Base-by-base conservation (phyloP, 2,329 filamentous ascomycete genomes). In the Pyrenophora seminiperda region DNA sequence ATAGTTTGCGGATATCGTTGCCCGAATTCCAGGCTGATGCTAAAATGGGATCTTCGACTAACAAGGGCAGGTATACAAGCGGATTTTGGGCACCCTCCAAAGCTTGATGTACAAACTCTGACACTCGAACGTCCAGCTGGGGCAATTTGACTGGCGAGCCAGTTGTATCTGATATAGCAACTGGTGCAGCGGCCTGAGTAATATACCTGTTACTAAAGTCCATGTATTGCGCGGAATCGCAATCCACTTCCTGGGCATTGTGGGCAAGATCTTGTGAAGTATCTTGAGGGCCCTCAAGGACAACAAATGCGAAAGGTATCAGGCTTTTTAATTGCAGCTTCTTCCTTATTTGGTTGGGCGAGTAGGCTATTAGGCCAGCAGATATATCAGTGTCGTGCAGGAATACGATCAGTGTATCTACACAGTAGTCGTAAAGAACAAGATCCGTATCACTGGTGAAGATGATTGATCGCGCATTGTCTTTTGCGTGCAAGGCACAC, bases 371-470 rank as follows among this genome's bases (percentile, higher is more conserved):
- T 52, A 73, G 50, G 2, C 66, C 67, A 11, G 65, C 47, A 5
- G 70, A 53, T 7, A 54, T 29, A 27, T 83, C 78, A 1, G 93
- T 70, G 39, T 90, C 87, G 47, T 81, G 78, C 22, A 96, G 81
- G 48, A 93, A 86, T 0, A 85, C 76, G 0, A 96, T 84, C 1
- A 79, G 77, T 0, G 87, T 87, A 1, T 79, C 56, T 0, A 66
- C 40, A 0, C 86, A 87, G 7, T 93, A 78, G 50, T 90, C 81
- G 66, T 92, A 86, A 0, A 93, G 79, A 0, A 96, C 76, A 7
- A 97, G 79, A 66, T 97, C 93, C 0, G 91, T 95, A 64, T 97
- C 93, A n/a, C 85, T 86, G 0, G 91, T 95, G 5, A 97, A 73
- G 20, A 86, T 76, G 11, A 91, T 80, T 0, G 84, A 84, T 0